Evolutionary conservation across 1,284 basidiomycete species (phyloP).

Genomic region (Ganoderma sinense): DNA sequence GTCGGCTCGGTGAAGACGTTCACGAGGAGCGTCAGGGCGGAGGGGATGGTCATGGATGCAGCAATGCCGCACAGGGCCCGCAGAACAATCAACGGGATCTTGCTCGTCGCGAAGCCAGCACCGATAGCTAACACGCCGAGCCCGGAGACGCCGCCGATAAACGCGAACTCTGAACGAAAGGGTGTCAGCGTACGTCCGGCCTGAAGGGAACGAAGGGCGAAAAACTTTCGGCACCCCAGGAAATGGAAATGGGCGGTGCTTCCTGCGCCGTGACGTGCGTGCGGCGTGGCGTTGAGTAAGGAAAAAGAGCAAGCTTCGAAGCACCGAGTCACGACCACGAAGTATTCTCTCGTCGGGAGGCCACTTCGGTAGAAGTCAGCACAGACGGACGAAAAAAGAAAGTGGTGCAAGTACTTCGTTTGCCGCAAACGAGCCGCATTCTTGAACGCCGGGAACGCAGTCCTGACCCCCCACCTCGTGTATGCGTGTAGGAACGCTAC

Average conservation of each 20-base stretch:
- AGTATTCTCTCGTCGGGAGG: neutral
- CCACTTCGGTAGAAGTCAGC: neutral
- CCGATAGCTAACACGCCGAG: constrained; percentile 48
- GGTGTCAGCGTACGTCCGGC: neutral
- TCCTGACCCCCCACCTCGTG: neutral
- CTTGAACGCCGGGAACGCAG: neutral
- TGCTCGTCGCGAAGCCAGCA: constrained; percentile 50
- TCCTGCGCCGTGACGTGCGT: neutral
- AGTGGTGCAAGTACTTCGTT: neutral
- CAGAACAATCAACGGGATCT: constrained; percentile 51
- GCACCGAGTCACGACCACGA: neutral
- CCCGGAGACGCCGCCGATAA: constrained; percentile 41
- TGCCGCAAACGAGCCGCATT: neutral
- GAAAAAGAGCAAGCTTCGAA: neutral
- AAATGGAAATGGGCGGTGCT: neutral
- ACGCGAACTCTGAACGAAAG: constrained; percentile 35
- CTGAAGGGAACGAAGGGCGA: neutral
- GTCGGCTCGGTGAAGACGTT: constrained; percentile 51
- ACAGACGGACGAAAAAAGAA: neutral
- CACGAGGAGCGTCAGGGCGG: constrained; percentile 54
- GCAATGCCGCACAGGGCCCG: constrained; percentile 53
- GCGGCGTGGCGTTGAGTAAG: neutral
- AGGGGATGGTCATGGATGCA: constrained; percentile 55
- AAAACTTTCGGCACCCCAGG: neutral
- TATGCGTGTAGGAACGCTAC: neutral